phyloP scores from a whole-genome alignment of 2,329 filamentous ascomycete species.

The Botryotinia narcissicola region DNA sequence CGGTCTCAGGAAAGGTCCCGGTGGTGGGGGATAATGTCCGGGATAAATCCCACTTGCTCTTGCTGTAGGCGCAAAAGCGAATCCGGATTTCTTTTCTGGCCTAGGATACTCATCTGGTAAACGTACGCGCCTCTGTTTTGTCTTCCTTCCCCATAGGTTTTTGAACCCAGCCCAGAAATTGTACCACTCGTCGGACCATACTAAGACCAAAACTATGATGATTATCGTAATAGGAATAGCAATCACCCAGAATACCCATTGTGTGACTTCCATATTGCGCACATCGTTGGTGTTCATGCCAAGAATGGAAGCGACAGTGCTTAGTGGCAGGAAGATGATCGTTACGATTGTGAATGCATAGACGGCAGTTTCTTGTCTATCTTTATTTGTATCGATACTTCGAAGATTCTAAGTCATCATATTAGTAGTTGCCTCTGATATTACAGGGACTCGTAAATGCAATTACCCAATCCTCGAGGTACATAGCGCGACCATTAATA shows the following conservation, averaged over 20 bases:
- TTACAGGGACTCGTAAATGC: not conserved
- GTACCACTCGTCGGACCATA: conserved; percentile 28
- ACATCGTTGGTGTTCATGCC: conserved; percentile 39
- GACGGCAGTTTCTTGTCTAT: conserved; percentile 36
- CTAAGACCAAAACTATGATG: conserved; percentile 29
- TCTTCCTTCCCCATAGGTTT: not conserved
- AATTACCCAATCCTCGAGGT: conserved; percentile 27
- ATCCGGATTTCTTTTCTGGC: not conserved
- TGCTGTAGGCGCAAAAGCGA: not conserved
- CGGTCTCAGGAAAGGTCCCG: not conserved
- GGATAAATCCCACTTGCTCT: not conserved
- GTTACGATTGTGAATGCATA: conserved; percentile 39
- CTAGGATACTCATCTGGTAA: not conserved
- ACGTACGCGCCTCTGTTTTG: not conserved
- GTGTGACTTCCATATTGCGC: conserved; percentile 34
- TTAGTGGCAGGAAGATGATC: conserved; percentile 39
- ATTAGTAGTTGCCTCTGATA: not conserved
- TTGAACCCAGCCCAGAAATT: not conserved
- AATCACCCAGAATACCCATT: conserved; percentile 39
- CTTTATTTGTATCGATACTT: conserved; percentile 34
- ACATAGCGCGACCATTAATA: conserved; percentile 26
- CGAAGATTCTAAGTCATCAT: conserved; percentile 25
- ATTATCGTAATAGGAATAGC: conserved; percentile 37
- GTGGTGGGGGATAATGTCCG: not conserved
- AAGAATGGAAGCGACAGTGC: conserved; percentile 36